Evolutionary conservation across 352 stramenopile species (phyloP).

Genomic region (Thalassiosira livingstoniorum): DNA sequence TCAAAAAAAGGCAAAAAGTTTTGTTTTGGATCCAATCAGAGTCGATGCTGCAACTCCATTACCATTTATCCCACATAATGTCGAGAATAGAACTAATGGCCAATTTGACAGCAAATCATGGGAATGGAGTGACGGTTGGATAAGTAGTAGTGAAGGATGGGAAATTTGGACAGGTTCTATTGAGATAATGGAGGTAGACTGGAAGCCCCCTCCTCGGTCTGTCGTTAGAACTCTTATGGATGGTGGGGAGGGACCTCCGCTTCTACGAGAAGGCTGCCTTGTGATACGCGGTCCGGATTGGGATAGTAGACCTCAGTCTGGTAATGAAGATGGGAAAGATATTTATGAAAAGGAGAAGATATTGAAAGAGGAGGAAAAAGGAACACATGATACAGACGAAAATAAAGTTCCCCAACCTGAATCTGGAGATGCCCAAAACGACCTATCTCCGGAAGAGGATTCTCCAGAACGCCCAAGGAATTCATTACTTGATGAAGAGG

Average conservation of each 20-base stretch:
- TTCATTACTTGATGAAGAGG: not conserved
- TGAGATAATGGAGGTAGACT: constrained; percentile 77
- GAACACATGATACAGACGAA: constrained; percentile 45
- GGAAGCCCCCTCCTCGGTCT: constrained; percentile 75
- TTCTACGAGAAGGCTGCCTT: constrained; percentile 73
- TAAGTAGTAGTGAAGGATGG: constrained; percentile 72
- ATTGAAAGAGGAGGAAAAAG: constrained; percentile 69
- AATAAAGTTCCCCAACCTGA: constrained; percentile 44
- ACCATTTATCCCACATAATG: constrained; percentile 45
- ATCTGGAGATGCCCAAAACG: constrained; percentile 43
- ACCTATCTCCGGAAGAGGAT: constrained; percentile 52
- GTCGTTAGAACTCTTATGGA: constrained; percentile 83
- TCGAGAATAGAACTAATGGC: not conserved
- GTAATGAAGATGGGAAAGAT: constrained; percentile 81
- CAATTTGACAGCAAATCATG: constrained; percentile 58
- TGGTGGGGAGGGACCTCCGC: constrained; percentile 83
- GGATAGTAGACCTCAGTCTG: constrained; percentile 40
- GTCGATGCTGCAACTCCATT: constrained; percentile 76
- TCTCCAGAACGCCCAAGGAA: constrained; percentile 7
- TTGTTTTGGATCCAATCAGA: constrained; percentile 50
- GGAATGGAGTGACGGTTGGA: constrained; percentile 79
- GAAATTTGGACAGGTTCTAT: constrained; percentile 80
- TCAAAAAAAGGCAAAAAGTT: constrained; percentile 5
- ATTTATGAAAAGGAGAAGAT: constrained; percentile 81
- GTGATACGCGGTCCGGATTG: constrained; percentile 84